A percentile compares a stretch with the other conserved stretches of the same genome.
Conservation (phyloP, 176 grass and related monocot species). For the Triticum monococcum region DNA sequence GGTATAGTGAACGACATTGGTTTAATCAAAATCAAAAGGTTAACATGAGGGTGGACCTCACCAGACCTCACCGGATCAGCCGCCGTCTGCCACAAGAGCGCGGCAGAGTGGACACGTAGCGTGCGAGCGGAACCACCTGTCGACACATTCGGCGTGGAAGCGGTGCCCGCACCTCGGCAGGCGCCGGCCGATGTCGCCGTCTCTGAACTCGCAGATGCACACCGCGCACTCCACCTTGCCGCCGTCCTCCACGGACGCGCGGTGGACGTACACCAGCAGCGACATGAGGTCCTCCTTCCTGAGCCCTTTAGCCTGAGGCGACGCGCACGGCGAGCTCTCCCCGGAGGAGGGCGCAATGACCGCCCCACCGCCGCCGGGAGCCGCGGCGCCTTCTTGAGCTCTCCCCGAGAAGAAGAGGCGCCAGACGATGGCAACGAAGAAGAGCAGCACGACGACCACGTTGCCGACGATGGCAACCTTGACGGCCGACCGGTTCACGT, state of each 20-base stretch:
- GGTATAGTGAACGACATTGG: no score
- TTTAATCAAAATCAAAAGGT: no score
- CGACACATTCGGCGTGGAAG: slow-evolving; percentile 55
- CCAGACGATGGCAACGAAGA: slow-evolving; percentile 40
- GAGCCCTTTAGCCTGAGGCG: slow-evolving; percentile 14
- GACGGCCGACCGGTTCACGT: not conserved
- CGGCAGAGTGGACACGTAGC: slow-evolving; percentile 55
- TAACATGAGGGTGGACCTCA: no score
- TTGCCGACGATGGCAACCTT: slow-evolving; percentile 41
- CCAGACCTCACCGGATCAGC: not conserved
- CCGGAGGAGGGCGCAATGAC: not conserved
- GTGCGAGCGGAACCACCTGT: slow-evolving; percentile 59
- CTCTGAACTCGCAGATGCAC: slow-evolving; percentile 54
- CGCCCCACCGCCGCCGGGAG: not conserved
- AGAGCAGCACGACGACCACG: slow-evolving; percentile 27
- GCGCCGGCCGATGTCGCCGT: slow-evolving; percentile 40
- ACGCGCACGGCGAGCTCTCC: slow-evolving; percentile 28
- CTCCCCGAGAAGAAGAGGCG: slow-evolving; percentile 40
- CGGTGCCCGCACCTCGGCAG: slow-evolving; percentile 55
- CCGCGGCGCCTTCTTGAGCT: not conserved
- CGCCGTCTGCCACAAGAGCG: not conserved
- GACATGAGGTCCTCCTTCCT: slow-evolving; percentile 23
- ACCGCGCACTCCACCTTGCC: slow-evolving; percentile 49
- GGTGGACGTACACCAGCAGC: slow-evolving; percentile 54
- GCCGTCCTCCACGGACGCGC: not conserved